These are phyloP conservation scores for Penicillium sp. DNA, from an alignment of 2,329 filamentous ascomycete species.

Conservation along the genomic window DNA sequence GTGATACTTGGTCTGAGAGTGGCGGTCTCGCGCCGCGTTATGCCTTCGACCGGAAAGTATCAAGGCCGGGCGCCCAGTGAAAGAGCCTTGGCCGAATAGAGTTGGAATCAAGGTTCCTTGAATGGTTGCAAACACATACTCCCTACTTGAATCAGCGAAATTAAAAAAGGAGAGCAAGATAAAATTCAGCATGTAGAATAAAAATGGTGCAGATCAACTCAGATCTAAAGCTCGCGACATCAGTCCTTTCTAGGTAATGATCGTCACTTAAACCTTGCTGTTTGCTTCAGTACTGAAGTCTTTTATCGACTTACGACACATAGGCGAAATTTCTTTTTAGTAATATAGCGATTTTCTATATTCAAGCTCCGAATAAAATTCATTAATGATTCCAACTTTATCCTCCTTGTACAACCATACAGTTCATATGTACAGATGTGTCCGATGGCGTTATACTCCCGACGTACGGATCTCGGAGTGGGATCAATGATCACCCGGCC, in stretches of 20 bases:
- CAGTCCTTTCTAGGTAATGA: slow-evolving; percentile 2
- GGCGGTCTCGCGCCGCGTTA: no score
- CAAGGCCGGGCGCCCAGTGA: no score
- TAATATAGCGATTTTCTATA: no score
- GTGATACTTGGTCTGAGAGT: no score
- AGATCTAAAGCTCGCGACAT: slow-evolving; percentile 3
- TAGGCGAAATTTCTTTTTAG: no score
- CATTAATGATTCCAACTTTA: background rate
- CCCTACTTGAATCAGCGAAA: background rate
- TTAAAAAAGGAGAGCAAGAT: background rate
- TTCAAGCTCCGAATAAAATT: background rate
- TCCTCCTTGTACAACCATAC: background rate
- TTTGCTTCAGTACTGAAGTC: background rate
- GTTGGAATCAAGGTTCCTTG: background rate
- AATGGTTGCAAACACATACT: background rate
- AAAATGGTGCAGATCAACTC: background rate
- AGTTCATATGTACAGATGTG: background rate
- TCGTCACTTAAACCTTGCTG: background rate
- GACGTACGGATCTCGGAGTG: slow-evolving; percentile 17
- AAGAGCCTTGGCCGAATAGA: background rate
- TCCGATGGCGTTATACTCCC: slow-evolving; percentile 11
- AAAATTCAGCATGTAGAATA: background rate
- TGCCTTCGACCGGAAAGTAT: no score
- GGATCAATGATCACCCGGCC: slow-evolving; percentile 23
- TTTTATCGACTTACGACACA: background rate